Evolutionary conservation across 352 stramenopile species (phyloP).

Genomic region (Phytophthora parvispora): DNA sequence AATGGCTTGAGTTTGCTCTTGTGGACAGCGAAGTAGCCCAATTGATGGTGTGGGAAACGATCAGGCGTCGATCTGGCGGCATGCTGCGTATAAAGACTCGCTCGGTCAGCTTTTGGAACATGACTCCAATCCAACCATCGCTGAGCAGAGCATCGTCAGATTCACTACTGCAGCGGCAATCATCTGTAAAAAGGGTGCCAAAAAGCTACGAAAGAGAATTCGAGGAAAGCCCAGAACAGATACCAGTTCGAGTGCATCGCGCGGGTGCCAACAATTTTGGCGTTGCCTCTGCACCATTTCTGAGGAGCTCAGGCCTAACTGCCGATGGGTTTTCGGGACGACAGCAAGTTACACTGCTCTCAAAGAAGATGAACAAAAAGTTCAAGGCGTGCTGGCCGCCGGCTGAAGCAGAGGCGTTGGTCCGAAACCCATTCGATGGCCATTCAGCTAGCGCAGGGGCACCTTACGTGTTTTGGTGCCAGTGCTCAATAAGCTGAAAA

Average conservation of each 20-base stretch:
- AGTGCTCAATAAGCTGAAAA: slow-evolving; percentile 67
- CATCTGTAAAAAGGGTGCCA: slow-evolving; percentile 1
- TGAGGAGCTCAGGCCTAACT: slow-evolving; percentile 19
- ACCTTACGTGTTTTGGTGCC: slow-evolving; percentile 68
- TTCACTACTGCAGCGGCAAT: slow-evolving; percentile 27
- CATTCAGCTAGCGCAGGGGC: not conserved
- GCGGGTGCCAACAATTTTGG: slow-evolving; percentile 22
- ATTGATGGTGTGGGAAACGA: slow-evolving; percentile 48
- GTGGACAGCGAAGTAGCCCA: slow-evolving; percentile 42
- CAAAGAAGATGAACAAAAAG: slow-evolving; percentile 59
- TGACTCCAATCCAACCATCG: slow-evolving; percentile 30
- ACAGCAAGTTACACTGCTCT: slow-evolving; percentile 52
- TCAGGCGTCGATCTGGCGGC: slow-evolving; percentile 1
- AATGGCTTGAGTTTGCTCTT: slow-evolving; percentile 50
- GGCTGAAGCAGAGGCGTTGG: slow-evolving; percentile 26
- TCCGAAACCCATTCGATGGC: slow-evolving; percentile 53
- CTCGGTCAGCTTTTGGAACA: slow-evolving; percentile 31
- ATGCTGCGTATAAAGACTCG: slow-evolving; percentile 15
- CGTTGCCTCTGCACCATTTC: slow-evolving; percentile 29
- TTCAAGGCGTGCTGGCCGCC: slow-evolving; percentile 48
- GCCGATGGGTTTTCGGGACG: slow-evolving; percentile 3
- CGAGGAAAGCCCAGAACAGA: slow-evolving; percentile 10
- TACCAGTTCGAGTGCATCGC: not conserved
- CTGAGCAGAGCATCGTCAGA: slow-evolving; percentile 31
- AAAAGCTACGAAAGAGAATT: slow-evolving; percentile 1